Conservation (phyloP, 1,139 yeast species). For the Diutina catenulata region DNA sequence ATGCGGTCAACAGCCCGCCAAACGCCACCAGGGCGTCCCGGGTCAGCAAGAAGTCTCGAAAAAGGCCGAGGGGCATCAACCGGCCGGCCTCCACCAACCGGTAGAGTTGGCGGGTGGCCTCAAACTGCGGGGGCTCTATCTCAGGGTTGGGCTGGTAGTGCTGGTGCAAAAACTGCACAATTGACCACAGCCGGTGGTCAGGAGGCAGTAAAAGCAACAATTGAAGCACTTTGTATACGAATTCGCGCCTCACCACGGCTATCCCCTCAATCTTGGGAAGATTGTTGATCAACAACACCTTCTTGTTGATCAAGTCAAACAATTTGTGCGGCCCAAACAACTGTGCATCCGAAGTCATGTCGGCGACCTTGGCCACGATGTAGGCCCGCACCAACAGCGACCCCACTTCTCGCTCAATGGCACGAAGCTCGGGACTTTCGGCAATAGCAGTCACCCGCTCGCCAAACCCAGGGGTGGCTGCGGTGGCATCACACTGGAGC, state of each 20-base stretch:
- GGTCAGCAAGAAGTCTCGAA: not conserved
- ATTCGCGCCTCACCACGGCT: not conserved
- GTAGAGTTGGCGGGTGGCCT: not conserved
- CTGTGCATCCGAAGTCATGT: not conserved
- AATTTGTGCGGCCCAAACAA: not conserved
- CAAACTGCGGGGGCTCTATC: not conserved
- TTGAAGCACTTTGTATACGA: not conserved
- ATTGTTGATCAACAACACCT: not conserved
- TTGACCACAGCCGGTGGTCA: not conserved
- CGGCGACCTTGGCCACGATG: not conserved
- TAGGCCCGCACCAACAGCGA: not conserved
- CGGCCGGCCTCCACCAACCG: not conserved
- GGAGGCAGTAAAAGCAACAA: not conserved
- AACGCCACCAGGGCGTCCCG: not conserved
- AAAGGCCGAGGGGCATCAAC: not conserved
- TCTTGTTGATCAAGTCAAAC: conserved; percentile 1
- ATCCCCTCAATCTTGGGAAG: not conserved
- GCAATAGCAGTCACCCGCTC: not conserved
- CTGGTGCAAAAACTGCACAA: not conserved
- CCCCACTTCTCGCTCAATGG: not conserved
- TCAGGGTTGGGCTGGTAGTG: not conserved
- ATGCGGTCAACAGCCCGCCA: not conserved
- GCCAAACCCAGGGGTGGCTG: not conserved
- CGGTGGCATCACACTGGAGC: not conserved
- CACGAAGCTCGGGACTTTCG: not conserved